Base-by-base conservation (phyloP, 169 alveolate genomes). In the Eimeria sp. region DNA sequence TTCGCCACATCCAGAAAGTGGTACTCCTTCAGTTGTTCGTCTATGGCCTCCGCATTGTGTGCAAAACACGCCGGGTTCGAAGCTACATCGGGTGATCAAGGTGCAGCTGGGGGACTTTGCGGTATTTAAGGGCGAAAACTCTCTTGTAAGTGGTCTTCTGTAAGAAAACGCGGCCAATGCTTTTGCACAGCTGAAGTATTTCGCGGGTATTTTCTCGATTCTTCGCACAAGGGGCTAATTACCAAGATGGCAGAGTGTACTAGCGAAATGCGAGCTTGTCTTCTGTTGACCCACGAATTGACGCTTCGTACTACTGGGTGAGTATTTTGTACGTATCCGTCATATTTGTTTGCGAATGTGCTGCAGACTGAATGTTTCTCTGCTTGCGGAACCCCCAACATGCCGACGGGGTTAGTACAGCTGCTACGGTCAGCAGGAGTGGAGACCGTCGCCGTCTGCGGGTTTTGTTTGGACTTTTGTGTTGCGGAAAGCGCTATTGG, bases 11-110 rank as follows among this genome's bases (percentile, higher is more conserved):
- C 70, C 83, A 65, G 49, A 25, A 57, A 45, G 43, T 5, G 63
- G 30, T 9, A 58, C 95, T 0, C 67, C 95, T 5, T 54, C 73
- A n/a, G 47, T 47, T 51, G 67, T 45, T 40, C 16, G 90, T 45
- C 91, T 92, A 25, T 92, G 95, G 95, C 95, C 95, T 3, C 47
- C 87, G 14, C 95, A 92, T 72, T 92, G 95, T 49, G 95, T 92
- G 61, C 92, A 92, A 78, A 45, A 43, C 84, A 76, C 91, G 67
- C 91, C 82, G 16, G 95, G 95, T 10, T 87, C 95, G 49, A 84
- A 57, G 83, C 70, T 92, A 25, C 95, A 92, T 45, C 72, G 80
- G 7, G 84, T 34, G 80, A 45, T 92, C 1, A 54, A 49, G 47
- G 40, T 89, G 54, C 51, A n/a, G 3, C 25, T 49, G 20, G 87